These are phyloP conservation scores for Lactarius deliciosus DNA, from an alignment of 768 basidiomycete genomes.

Conservation along the genomic window DNA sequence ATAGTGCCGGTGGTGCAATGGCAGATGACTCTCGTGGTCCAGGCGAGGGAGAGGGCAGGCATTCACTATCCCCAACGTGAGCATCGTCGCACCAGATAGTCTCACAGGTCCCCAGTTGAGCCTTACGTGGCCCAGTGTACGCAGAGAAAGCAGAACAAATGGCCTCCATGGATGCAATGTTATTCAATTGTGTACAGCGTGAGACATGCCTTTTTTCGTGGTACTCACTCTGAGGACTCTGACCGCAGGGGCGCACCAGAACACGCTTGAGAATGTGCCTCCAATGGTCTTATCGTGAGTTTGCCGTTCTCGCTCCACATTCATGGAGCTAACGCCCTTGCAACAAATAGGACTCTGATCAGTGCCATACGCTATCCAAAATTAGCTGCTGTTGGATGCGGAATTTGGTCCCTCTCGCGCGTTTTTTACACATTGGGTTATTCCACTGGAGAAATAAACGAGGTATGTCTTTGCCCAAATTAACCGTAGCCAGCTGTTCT, in stretches of 20 bases:
- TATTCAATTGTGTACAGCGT: conserved; percentile 78
- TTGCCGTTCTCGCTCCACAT: background rate
- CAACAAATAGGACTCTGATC: conserved; percentile 40
- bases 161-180: conserved; percentile 47
- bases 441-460: conserved; percentile 42
- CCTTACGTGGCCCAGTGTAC: conserved; percentile 47
- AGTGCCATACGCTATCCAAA: conserved; percentile 43
- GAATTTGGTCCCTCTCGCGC: conserved; percentile 43
- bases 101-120: background rate
- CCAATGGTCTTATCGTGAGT: conserved; percentile 31
- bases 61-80: conserved; percentile 68
- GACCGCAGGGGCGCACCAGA: conserved; percentile 62
- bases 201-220: conserved; percentile 27
- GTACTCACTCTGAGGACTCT: background rate
- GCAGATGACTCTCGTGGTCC: conserved; percentile 46
- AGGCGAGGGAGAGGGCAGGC: conserved; percentile 50
- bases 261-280: conserved; percentile 45
- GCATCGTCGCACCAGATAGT: conserved; percentile 25
- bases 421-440: conserved; percentile 51
- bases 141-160: conserved; percentile 64
- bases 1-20: conserved; percentile 50
- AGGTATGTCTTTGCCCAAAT: conserved; percentile 34
- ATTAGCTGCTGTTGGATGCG: conserved; percentile 44
- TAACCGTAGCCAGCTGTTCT: background rate
- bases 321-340: background rate